Evolutionary conservation across 176 grass and related monocot species (phyloP).

Genomic region (Aegilops umbellulata): DNA sequence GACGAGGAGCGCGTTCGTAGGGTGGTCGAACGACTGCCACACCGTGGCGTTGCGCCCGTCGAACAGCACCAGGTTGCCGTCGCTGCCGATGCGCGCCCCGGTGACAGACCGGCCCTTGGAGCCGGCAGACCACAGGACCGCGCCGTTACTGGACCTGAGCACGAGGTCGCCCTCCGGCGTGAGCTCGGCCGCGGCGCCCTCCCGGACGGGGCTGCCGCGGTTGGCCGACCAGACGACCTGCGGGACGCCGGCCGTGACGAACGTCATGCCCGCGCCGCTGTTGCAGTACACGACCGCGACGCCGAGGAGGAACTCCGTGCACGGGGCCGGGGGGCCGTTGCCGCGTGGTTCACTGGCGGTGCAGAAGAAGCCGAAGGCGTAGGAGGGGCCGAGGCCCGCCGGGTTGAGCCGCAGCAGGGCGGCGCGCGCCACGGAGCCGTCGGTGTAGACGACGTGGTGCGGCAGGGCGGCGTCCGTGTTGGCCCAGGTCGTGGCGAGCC

Average conservation of each 20-base stretch:
- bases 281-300: constrained; percentile 43
- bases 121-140: constrained; percentile 13
- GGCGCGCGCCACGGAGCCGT: constrained; percentile 44
- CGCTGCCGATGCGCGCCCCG: constrained; percentile 9
- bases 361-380: constrained; percentile 55
- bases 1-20: constrained; percentile 43
- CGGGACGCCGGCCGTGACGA: constrained; percentile 22
- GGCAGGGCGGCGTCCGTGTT: constrained; percentile 32
- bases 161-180: constrained; percentile 25
- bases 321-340: background rate
- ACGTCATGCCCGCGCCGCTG: constrained; percentile 41
- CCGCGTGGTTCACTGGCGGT: constrained; percentile 2
- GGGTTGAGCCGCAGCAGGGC: constrained; percentile 44
- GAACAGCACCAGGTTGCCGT: constrained; percentile 47
- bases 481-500: background rate
- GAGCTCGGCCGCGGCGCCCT: constrained; percentile 13
- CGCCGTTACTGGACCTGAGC: background rate
- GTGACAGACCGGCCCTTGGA: constrained; percentile 18
- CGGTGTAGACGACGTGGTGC: constrained; percentile 31
- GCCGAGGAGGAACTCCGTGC: constrained; percentile 38
- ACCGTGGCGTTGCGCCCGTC: constrained; percentile 6
- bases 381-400: constrained; percentile 32
- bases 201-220: constrained; percentile 14
- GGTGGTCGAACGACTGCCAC: constrained; percentile 61
- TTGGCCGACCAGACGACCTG: constrained; percentile 53